Percentiles rank a stretch among this genome's conserved stretches.
Evolutionary conservation across 116 monocot species (phyloP).

Genomic region (Phalaenopsis hybrid): DNA sequence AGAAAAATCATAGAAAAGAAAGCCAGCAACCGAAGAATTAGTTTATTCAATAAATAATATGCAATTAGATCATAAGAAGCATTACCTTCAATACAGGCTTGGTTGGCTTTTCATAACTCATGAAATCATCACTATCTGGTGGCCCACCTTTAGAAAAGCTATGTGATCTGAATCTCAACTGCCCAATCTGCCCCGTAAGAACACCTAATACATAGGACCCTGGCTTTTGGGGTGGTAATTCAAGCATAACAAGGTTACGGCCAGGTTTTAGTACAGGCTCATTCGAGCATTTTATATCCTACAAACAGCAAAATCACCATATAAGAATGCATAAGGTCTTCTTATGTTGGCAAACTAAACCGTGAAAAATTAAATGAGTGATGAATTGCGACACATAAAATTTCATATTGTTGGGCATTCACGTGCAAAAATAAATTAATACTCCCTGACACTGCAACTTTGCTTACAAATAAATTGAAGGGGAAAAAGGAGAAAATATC

Average conservation of each 20-base stretch:
- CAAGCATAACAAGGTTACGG: conserved; percentile 64
- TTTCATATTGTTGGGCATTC: background rate
- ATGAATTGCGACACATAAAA: background rate
- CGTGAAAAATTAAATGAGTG: background rate
- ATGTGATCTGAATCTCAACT: conserved; percentile 88
- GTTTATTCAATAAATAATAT: background rate
- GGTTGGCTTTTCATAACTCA: conserved; percentile 97
- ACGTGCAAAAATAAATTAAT: background rate
- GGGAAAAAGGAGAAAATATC: background rate
- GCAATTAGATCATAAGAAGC: background rate
- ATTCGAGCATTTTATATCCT: conserved; percentile 71
- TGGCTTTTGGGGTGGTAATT: conserved; percentile 85
- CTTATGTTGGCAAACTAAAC: background rate
- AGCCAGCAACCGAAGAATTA: background rate
- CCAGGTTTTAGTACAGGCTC: conserved; percentile 74
- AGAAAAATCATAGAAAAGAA: background rate
- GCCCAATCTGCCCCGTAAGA: conserved; percentile 97
- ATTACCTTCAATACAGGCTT: conserved; percentile 90
- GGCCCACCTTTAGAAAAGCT: conserved; percentile 88
- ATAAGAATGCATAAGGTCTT: background rate
- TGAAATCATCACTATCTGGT: conserved; percentile 87
- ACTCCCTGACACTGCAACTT: background rate
- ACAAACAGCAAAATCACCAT: conserved; percentile 12
- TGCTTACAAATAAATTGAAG: background rate
- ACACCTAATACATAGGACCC: conserved; percentile 94